phyloP scores from a whole-genome alignment of 192 early-diverging fungal genomes.

The Backusella westeae region DNA sequence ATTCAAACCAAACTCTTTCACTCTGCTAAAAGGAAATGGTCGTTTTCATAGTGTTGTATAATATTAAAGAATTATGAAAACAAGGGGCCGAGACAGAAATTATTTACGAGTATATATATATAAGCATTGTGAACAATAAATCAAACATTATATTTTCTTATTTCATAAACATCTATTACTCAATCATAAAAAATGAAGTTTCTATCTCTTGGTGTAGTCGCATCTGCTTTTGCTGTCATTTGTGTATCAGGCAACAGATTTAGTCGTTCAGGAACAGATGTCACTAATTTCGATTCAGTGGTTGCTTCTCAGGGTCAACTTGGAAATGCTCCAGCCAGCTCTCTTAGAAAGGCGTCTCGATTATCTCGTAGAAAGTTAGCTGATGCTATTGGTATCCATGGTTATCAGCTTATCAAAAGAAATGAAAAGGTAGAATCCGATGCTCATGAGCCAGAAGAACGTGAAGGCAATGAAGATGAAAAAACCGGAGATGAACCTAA shows the following conservation, averaged over 20 bases:
- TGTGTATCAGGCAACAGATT: background rate
- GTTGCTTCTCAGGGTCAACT: background rate
- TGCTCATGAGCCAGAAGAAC: background rate
- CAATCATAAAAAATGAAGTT: background rate
- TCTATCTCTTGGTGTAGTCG: background rate
- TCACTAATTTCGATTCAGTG: background rate
- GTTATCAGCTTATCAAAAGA: background rate
- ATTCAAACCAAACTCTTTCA: background rate
- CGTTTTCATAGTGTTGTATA: background rate
- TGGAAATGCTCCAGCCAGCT: too few relatives aligned
- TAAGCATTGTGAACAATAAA: background rate
- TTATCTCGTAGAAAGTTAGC: background rate
- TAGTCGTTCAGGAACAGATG: background rate
- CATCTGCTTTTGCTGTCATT: background rate
- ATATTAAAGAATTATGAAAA: background rate
- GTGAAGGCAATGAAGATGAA: background rate
- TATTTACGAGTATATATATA: background rate
- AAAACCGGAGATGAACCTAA: background rate
- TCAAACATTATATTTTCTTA: background rate
- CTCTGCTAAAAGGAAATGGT: background rate
- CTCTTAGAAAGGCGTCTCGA: background rate
- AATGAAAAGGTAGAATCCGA: background rate
- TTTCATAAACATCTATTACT: background rate
- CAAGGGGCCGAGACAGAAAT: background rate
- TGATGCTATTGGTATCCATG: background rate